Base-by-base conservation (phyloP, 2,329 filamentous ascomycete species). In the Epicoccum sorghinum region DNA sequence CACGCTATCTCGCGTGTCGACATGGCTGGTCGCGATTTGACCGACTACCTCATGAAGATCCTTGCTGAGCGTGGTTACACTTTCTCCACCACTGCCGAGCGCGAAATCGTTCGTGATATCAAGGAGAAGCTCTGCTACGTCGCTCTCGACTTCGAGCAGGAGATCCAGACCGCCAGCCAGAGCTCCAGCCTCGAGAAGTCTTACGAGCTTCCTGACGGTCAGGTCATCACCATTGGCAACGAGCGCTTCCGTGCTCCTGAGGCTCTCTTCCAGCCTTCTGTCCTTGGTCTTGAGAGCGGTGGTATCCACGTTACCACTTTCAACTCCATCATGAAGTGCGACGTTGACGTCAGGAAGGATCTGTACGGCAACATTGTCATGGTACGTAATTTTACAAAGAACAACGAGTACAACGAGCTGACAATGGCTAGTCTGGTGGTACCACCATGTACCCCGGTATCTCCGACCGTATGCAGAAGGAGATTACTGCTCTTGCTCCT, bases 111-210 rank as follows among this genome's bases (percentile, higher is more conserved):
- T 77, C 93, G 95, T 86, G 95, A 99, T 81, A 98, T 99, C 86
- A 99, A 99, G 90, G 95, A 99, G 90, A 99, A 98, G 89, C 93
- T 99, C 75, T 99, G 95, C 89, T 99, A 99, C 84, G 95, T 98
- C 77, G 95, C 95, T 68, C 90, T 99, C 70, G 95, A 99, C 86
- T 98, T 99, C 75, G 95, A 99, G 87, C 95, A 99, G 87, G 95
- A 99, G 86, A 97, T 99, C 80, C 95, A 99, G 88, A 99, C 95
- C 71, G 95, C 95, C 73, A 93, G 92, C 79, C 95, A 99, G 87
- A 96, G 91, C 84, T 98, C 95, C 79, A 92, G 86, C 83, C 85
- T 99, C 79, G 95, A 99, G 90, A 98, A 98, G 89, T 98, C 95
- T 51, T 99, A 99, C 82, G 95, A 99, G 83, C 93, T 99, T 86